A percentile compares a stretch with the other conserved stretches of the same genome.
phyloP scores from a whole-genome alignment of 345 rosid species.

The Luvunga scandens region DNA sequence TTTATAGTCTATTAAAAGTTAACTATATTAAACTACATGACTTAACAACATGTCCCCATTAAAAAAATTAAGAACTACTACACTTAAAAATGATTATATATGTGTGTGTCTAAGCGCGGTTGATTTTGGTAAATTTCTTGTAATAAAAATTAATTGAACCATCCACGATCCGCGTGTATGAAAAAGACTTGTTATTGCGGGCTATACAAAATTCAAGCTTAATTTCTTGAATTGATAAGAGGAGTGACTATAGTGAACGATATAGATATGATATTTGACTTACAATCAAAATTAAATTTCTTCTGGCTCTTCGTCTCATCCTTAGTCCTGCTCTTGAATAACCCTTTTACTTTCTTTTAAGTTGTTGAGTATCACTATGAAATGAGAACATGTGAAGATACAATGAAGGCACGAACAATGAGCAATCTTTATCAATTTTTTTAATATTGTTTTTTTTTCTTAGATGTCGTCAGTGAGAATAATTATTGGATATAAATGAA shows the following conservation, averaged over 20 bases:
- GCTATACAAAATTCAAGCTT: not conserved
- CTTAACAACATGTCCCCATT: too few species aligned
- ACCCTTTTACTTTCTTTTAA: not conserved
- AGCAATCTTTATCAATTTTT: not conserved
- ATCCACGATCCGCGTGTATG: not conserved
- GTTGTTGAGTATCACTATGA: not conserved
- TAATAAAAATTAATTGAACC: not conserved
- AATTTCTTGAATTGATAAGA: not conserved
- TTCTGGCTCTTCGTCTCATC: not conserved
- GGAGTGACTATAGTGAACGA: not conserved
- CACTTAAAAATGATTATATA: too few species aligned
- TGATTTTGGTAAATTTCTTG: not conserved
- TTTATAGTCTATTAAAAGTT: too few species aligned
- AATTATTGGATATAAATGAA: not conserved
- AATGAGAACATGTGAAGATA: not conserved
- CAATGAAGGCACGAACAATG: not conserved
- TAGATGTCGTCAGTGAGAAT: not conserved
- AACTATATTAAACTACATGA: too few species aligned
- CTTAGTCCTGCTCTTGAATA: not conserved
- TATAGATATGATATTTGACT: not conserved
- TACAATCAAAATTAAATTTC: not conserved
- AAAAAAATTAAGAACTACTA: too few species aligned
- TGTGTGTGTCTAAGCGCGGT: too few species aligned
- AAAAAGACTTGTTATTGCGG: not conserved
- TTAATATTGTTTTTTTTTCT: not conserved